Evolutionary conservation across 805 yeast genomes (phyloP), one percentile per base, ranked within the genome.

Genomic region (Tanozyma kutaoensis): DNA sequence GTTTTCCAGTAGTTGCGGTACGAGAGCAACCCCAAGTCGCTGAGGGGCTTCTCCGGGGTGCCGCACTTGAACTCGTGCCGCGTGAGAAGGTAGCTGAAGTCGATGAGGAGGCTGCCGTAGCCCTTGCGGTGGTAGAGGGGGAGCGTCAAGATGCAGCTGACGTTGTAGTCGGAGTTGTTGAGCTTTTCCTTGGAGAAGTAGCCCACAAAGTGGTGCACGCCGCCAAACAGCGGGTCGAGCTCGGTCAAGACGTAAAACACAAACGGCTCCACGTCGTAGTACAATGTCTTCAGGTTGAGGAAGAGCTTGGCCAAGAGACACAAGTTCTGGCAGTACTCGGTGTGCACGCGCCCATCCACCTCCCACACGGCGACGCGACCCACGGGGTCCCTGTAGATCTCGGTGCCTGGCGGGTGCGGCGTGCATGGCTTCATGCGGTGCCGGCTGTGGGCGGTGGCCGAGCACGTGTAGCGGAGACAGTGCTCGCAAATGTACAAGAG

Each of bases 221-320:
- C 40, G 15, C 56, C 46, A 39, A 56, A 52, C 13, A 31, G 27
- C 14, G 40, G 58, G 40, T 74, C 80, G 23, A 66, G 58, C 37
- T 79, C 91, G 4, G 88, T 79, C 24, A 91, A 51, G 2, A 86
- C 72, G 50, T 88, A 91, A 45, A 91, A 91, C 45, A 79, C 68
- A 41, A 88, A 88, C 1, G 97, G 95, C 48, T 91, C 95, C 24
- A 88, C 97, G 43, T 91, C 97, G 46, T 84, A 84, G 46, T 85
- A 86, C 27, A 91, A 58, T 0, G 96, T 84, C 45, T 91, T 91
- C 2, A 95, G 82, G 48, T 86, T 82, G 27, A 91, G 60, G 43
- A 86, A 91, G 32, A 85, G 54, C 47, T 88, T 91, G 3, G 96
- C 94, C 37, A 91, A 50, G 23, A 88, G 58, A 56, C 98, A 91